Percentiles rank a stretch among this genome's conserved stretches.
phyloP scores from a whole-genome alignment of 2,329 filamentous ascomycete species.

The Penicillium janthinellum region DNA sequence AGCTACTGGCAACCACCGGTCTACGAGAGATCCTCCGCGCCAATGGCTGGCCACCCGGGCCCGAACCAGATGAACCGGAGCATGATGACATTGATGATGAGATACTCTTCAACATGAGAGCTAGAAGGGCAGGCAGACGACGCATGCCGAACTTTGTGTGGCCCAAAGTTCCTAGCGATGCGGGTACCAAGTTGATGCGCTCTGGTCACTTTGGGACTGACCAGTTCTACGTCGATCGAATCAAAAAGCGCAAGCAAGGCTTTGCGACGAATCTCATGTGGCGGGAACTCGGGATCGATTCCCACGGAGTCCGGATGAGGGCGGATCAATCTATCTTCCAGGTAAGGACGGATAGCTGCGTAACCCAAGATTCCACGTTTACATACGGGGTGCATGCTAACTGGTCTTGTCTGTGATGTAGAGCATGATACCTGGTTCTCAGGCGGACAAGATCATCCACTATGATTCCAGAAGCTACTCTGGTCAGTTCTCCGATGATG shows the following conservation, averaged over 20 bases:
- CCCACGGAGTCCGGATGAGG: slow-evolving; percentile 58
- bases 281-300: slow-evolving; percentile 74
- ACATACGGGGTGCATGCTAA: not conserved
- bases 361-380: not conserved
- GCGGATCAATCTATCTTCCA: slow-evolving; percentile 71
- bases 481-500: slow-evolving; percentile 94
- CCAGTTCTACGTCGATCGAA: slow-evolving; percentile 55
- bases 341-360: slow-evolving; percentile 41
- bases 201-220: slow-evolving; percentile 77
- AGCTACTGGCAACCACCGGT: slow-evolving; percentile 56
- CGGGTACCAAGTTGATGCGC: slow-evolving; percentile 76
- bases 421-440: slow-evolving; percentile 74
- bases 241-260: slow-evolving; percentile 59
- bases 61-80: slow-evolving; percentile 26
- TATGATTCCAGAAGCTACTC: slow-evolving; percentile 87
- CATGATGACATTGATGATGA: slow-evolving; percentile 36
- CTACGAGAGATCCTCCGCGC: slow-evolving; percentile 54
- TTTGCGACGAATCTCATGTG: slow-evolving; percentile 73
- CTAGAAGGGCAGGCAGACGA: slow-evolving; percentile 51
- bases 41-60: slow-evolving; percentile 29
- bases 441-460: slow-evolving; percentile 83
- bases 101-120: slow-evolving; percentile 33
- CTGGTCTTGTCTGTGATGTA: slow-evolving; percentile 37
- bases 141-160: slow-evolving; percentile 57
- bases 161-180: slow-evolving; percentile 80